Conservation (phyloP, 345 rosid genomes). For the Eucalyptus decipiens region DNA sequence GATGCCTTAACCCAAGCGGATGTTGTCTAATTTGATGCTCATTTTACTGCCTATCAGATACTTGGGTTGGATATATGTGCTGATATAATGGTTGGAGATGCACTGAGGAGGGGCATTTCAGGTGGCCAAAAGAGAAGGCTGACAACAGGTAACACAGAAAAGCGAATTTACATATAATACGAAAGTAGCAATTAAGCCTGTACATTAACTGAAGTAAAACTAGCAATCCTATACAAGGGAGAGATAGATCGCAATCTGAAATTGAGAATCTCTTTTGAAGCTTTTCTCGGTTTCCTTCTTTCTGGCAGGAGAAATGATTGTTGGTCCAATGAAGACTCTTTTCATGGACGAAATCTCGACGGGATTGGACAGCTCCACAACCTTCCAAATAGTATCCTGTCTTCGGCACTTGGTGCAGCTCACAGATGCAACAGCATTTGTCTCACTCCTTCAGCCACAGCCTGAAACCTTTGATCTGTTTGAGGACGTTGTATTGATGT, state of each 20-base stretch:
- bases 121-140: constrained; percentile 43
- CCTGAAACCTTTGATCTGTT: constrained; percentile 57
- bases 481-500: constrained; percentile 49
- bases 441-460: constrained; percentile 66
- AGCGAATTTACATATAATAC: background rate
- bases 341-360: constrained; percentile 75
- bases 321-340: constrained; percentile 49
- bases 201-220: background rate
- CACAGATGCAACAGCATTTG: constrained; percentile 41
- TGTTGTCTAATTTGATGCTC: background rate
- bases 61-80: constrained; percentile 42
- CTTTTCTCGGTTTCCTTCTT: background rate
- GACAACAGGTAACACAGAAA: constrained; percentile 20
- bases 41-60: constrained; percentile 3
- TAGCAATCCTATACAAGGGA: background rate
- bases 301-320: constrained; percentile 56
- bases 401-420: constrained; percentile 52
- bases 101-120: constrained; percentile 33
- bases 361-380: constrained; percentile 67
- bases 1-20: background rate
- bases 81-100: constrained; percentile 33
- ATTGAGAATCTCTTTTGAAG: background rate
- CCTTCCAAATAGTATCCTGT: constrained; percentile 48
- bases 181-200: background rate
- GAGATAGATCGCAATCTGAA: background rate